Evolutionary conservation across 176 grass and related monocot genomes (phyloP).

Genomic region (Luzula sylvatica): DNA sequence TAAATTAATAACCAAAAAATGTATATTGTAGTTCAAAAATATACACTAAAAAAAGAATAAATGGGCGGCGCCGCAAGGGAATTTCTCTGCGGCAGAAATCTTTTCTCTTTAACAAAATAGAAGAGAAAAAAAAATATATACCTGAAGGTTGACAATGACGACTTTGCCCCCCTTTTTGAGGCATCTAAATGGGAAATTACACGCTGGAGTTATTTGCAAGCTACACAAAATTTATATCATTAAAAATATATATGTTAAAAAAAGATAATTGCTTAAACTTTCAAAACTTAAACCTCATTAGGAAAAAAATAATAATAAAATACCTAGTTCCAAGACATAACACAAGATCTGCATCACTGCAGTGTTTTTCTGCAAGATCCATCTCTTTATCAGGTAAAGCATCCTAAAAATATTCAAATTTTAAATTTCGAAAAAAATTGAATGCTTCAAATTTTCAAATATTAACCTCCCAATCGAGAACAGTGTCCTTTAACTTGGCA

Average conservation of each 20-base stretch:
- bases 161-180: conserved; percentile 62
- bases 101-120: conserved; percentile 1
- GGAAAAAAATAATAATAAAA: no score
- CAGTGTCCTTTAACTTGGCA: conserved; percentile 77
- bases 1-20: no score
- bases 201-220: conserved; percentile 94
- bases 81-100: no score
- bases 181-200: conserved; percentile 82
- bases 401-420: conserved; percentile 49
- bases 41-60: no score
- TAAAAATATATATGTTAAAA: conserved; percentile 7
- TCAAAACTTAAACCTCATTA: no score
- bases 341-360: conserved; percentile 73
- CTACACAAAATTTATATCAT: conserved; percentile 31
- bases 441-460: not conserved
- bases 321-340: conserved; percentile 98
- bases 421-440: conserved; percentile 1
- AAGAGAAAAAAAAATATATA: conserved; percentile 10
- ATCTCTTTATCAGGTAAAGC: conserved; percentile 78
- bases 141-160: conserved; percentile 97
- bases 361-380: conserved; percentile 74
- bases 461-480: conserved; percentile 98
- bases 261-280: not conserved
- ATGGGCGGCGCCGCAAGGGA: no score
- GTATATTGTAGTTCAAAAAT: no score